These are phyloP conservation scores for Debaryomyces psychrophilus DNA, from an alignment of 1,139 yeast species.

Conservation along the genomic window DNA sequence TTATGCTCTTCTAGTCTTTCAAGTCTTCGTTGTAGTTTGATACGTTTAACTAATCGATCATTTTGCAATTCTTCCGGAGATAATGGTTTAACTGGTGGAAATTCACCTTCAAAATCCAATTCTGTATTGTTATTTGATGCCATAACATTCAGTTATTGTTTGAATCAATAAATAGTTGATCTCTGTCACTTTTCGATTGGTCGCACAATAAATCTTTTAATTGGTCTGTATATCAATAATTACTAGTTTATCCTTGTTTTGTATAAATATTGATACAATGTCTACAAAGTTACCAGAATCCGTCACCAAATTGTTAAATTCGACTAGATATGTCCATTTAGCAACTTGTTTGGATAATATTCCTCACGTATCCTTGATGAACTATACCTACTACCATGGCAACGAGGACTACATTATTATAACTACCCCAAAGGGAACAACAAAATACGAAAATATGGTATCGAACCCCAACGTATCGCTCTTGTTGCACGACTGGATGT, in stretches of 20 bases:
- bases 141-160: neutral
- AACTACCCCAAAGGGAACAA: constrained; percentile 69
- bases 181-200: constrained; percentile 5
- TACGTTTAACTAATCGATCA: constrained; percentile 23
- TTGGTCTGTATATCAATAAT: no score
- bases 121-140: constrained; percentile 11
- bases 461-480: constrained; percentile 76
- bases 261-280: neutral
- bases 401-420: constrained; percentile 59
- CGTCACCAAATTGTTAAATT: constrained; percentile 55
- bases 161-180: neutral
- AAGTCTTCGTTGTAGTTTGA: constrained; percentile 16
- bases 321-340: constrained; percentile 73
- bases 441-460: constrained; percentile 67
- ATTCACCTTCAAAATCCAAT: constrained; percentile 35
- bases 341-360: constrained; percentile 70
- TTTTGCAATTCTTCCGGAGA: constrained; percentile 24
- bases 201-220: constrained; percentile 5
- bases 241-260: neutral
- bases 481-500: constrained; percentile 85
- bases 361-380: constrained; percentile 90
- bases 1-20: constrained; percentile 10
- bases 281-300: constrained; percentile 51
- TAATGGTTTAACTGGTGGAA: constrained; percentile 29
- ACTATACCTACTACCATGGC: constrained; percentile 63